Conservation (phyloP, 2,329 filamentous ascomycete species). For the Aspergillus fijiensis region DNA sequence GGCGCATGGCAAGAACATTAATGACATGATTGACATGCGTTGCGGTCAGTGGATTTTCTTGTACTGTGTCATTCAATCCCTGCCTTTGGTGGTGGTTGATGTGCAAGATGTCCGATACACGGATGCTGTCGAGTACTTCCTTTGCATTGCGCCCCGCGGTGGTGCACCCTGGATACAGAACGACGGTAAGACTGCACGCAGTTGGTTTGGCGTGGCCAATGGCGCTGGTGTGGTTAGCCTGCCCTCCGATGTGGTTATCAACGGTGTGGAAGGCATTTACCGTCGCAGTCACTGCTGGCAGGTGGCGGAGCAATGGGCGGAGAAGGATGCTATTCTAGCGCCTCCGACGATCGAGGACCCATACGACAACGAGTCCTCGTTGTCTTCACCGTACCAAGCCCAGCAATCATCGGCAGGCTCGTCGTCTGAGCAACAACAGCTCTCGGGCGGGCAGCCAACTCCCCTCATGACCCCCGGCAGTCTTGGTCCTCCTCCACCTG, state of each 20-base stretch:
- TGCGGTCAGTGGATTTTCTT: constrained; percentile 54
- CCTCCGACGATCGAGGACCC: constrained; percentile 36
- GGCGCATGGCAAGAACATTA: constrained; percentile 44
- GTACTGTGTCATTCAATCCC: constrained; percentile 51
- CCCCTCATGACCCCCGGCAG: constrained; percentile 35
- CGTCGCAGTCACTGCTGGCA: constrained; percentile 69
- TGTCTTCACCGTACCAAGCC: constrained; percentile 39
- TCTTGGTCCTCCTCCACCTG: constrained; percentile 33
- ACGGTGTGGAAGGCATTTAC: constrained; percentile 67
- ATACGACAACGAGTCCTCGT: constrained; percentile 39
- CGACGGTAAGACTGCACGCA: constrained; percentile 44
- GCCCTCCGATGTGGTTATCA: constrained; percentile 63
- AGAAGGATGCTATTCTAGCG: constrained; percentile 38
- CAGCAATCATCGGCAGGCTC: constrained; percentile 40
- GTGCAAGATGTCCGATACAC: constrained; percentile 46
- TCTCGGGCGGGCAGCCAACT: constrained; percentile 14
- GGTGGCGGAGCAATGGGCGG: constrained; percentile 61
- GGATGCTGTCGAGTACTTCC: constrained; percentile 51
- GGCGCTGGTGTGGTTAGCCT: constrained; percentile 61
- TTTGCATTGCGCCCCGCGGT: constrained; percentile 50
- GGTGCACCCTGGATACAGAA: constrained; percentile 51
- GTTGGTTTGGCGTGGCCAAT: constrained; percentile 60
- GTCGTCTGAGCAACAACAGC: constrained; percentile 29
- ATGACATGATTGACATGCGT: constrained; percentile 48
- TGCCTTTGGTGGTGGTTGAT: constrained; percentile 52